Conservation (phyloP, 305 asterid genomes). For the Fraxinus angustifolia region DNA sequence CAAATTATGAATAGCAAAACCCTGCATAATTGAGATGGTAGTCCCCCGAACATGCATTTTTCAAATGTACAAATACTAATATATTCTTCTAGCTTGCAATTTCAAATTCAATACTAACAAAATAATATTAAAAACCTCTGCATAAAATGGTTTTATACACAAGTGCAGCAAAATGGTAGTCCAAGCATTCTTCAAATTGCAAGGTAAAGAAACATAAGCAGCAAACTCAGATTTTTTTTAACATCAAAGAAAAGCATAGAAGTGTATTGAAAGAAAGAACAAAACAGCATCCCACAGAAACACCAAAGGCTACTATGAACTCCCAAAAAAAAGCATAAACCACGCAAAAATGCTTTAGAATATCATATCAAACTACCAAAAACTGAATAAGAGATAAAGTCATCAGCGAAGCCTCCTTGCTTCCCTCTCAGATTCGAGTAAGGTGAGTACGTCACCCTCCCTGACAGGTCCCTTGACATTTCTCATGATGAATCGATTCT, state of each 20-base stretch:
- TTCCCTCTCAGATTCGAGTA: slow-evolving; percentile 2
- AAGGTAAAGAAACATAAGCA: background rate
- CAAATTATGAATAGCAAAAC: too few relatives aligned
- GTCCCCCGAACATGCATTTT: background rate
- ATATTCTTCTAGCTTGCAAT: background rate
- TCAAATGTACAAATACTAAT: background rate
- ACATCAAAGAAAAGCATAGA: background rate
- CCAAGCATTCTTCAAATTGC: background rate
- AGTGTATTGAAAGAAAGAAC: background rate
- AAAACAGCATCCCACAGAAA: background rate
- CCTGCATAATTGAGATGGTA: background rate
- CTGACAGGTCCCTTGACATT: slow-evolving; percentile 15
- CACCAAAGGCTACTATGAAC: background rate
- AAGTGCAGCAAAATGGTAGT: background rate
- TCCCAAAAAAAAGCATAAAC: background rate
- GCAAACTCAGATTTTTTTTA: background rate
- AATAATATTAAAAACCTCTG: background rate
- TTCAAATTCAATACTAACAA: background rate
- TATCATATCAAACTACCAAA: background rate
- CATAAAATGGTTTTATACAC: background rate
- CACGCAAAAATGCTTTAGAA: background rate
- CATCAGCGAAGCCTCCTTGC: slow-evolving; percentile 8
- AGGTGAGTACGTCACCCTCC: slow-evolving; percentile 9
- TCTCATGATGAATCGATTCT: slow-evolving; percentile 17
- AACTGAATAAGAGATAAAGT: background rate